Base-by-base conservation (phyloP, 2,329 filamentous ascomycete species). In the Rutstroemia sp. region DNA sequence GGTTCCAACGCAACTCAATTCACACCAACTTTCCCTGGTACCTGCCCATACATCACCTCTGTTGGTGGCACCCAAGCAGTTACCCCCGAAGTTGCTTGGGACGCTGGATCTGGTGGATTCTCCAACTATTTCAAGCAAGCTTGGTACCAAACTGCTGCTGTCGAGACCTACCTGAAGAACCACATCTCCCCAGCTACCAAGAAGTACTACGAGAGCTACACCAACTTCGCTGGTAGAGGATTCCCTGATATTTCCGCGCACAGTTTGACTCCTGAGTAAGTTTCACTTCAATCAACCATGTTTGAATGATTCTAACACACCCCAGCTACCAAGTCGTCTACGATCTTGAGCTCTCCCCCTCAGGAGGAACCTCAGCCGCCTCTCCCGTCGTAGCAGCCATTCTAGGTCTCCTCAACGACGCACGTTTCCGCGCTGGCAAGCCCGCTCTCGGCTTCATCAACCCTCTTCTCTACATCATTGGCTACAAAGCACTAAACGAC, bases 331-430 rank as follows among this genome's bases (percentile, higher is more conserved):
- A 56, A 54, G 52, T 61, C 14, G 42, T 62, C 41, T 55, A 58
- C 14, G 14, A 23, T 12, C 56, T 59, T 18, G 3, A n/a, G 18
- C 37, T 51, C 4, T 27, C 41, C 27, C 62, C 66, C 0, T 73
- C 79, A 38, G 74, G 73, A 25, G 79, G 80, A 4, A 79, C 76
- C 2, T 77, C 73, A 5, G 80, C 80, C 12, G 76, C 80, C 1
- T 71, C 78, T 0, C 85, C 85, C 0, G 71, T 80, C 0, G 77
- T 79, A 1, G 76, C 80, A 1, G 79, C 75, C 12, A 74, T 86
- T 55, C 72, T 87, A 39, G 72, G 78, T 2, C 73, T 87, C 4
- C 71, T 87, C 49, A 87, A 87, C 62, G 82, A 85, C 59, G 80
- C 80, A 0, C 72, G 81, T 30, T 67, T 85, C 21, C 70, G 75